phyloP scores from a whole-genome alignment of 2,329 filamentous ascomycete genomes.

The Calonectria henricotiae region DNA sequence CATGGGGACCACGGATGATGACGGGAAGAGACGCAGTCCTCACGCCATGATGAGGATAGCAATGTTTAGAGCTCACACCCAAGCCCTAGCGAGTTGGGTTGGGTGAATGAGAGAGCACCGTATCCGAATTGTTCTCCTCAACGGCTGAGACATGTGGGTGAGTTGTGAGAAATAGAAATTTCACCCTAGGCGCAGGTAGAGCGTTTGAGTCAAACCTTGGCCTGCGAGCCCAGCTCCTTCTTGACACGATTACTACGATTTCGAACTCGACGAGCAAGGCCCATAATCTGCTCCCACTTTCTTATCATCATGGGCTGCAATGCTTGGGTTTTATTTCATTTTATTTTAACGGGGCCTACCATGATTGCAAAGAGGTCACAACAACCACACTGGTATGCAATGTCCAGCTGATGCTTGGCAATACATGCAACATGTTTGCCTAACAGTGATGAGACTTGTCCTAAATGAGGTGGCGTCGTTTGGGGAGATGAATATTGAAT shows the following conservation, averaged over 20 bases:
- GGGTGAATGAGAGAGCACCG: constrained; percentile 34
- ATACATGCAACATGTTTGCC: neutral
- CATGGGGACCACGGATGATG: constrained; percentile 47
- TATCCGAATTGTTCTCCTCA: constrained; percentile 38
- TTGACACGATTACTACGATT: constrained; percentile 15
- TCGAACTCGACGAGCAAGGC: neutral
- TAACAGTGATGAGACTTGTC: neutral
- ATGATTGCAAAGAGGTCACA: constrained; percentile 6
- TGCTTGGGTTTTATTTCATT: neutral
- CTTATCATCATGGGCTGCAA: neutral
- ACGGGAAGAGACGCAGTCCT: constrained; percentile 46
- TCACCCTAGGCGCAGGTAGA: constrained; percentile 21
- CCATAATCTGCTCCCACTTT: neutral
- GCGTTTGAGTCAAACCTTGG: constrained; percentile 23
- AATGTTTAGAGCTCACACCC: constrained; percentile 28
- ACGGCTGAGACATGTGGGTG: constrained; percentile 35
- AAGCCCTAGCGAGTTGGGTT: constrained; percentile 33
- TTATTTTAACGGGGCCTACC: constrained; percentile 7
- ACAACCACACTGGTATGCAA: neutral
- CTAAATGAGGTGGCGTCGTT: constrained; percentile 37
- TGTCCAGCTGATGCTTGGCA: constrained; percentile 12
- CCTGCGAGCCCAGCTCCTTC: neutral
- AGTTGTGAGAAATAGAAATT: constrained; percentile 28
- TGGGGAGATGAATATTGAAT: constrained; percentile 35
- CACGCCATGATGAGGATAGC: constrained; percentile 42